These are phyloP conservation scores for Rhodotorula sp. DNA, from an alignment of 1,284 basidiomycete species.

Conservation along the genomic window DNA sequence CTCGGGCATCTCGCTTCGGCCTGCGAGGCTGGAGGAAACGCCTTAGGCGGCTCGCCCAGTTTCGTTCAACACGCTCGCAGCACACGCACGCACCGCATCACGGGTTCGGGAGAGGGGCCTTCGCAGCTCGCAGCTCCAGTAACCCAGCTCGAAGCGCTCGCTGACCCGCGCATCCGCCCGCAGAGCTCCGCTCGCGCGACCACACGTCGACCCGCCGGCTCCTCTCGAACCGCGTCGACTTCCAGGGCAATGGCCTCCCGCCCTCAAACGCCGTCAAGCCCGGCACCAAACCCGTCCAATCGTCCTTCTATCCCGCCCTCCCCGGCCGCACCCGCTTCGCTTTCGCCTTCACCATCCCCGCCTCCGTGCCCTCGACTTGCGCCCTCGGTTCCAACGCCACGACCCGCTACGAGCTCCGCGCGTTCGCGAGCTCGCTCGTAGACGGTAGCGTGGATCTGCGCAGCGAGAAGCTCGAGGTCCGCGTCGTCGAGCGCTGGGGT, in stretches of 20 bases:
- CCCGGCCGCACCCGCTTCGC: conserved; percentile 48
- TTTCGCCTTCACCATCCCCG: conserved; percentile 45
- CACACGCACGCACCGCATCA: too few relatives aligned
- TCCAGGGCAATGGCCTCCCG: conserved; percentile 45
- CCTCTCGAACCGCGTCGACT: conserved; percentile 40
- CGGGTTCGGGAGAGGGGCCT: too few relatives aligned
- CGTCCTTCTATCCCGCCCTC: conserved; percentile 44
- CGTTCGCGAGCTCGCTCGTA: conserved; percentile 35
- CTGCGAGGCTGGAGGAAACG: too few relatives aligned
- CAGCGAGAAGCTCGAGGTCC: conserved; percentile 31
- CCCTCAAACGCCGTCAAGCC: conserved; percentile 46
- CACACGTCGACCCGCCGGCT: conserved; percentile 47
- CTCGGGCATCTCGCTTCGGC: too few relatives aligned
- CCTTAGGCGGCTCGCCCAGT: too few relatives aligned
- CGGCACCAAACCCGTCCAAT: conserved; percentile 22
- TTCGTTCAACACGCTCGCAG: too few relatives aligned
- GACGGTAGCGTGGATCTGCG: conserved; percentile 38
- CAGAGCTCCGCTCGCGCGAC: conserved; percentile 46
- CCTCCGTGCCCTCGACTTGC: conserved; percentile 43
- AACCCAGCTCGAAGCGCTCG: background rate
- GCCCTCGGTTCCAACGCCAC: conserved; percentile 44
- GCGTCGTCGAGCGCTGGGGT: conserved; percentile 39
- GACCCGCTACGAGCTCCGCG: conserved; percentile 44
- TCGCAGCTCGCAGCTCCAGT: too few relatives aligned
- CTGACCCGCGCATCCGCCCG: background rate